Conservation (phyloP, 257 asterid species). For the Rehmannia glutinosa region DNA sequence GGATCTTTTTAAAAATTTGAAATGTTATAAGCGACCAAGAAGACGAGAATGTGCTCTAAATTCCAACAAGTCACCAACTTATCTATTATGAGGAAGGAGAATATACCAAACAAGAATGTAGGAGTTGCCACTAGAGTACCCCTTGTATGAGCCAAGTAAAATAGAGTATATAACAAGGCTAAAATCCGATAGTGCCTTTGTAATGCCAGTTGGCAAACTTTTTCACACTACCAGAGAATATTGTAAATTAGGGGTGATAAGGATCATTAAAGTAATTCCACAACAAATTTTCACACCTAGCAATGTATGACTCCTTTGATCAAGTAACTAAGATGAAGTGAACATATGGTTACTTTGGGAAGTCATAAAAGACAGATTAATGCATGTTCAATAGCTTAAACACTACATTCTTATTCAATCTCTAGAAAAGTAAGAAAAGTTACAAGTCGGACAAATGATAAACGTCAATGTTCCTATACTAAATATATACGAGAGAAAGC, state of each 20-base stretch:
- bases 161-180: slow-evolving; percentile 86
- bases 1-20: slow-evolving; percentile 57
- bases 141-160: slow-evolving; percentile 78
- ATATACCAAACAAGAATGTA: slow-evolving; percentile 73
- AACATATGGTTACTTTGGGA: no score
- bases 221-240: slow-evolving; percentile 67
- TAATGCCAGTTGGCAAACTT: slow-evolving; percentile 90
- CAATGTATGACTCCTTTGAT: no score
- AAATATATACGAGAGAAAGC: no score
- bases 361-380: no score
- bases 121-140: slow-evolving; percentile 91
- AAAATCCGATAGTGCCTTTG: slow-evolving; percentile 82
- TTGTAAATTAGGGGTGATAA: neutral
- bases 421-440: no score
- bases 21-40: neutral
- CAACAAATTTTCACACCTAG: neutral
- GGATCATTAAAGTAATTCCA: no score
- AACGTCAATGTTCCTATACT: no score
- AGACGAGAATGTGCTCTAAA: no score
- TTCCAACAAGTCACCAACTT: neutral
- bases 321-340: no score
- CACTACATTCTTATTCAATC: no score
- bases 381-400: no score
- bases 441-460: no score
- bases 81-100: neutral